A percentile compares a stretch with the other conserved stretches of the same genome.
Evolutionary conservation across 2,329 filamentous ascomycete species (phyloP).

Genomic region (Biscogniauxia marginata): DNA sequence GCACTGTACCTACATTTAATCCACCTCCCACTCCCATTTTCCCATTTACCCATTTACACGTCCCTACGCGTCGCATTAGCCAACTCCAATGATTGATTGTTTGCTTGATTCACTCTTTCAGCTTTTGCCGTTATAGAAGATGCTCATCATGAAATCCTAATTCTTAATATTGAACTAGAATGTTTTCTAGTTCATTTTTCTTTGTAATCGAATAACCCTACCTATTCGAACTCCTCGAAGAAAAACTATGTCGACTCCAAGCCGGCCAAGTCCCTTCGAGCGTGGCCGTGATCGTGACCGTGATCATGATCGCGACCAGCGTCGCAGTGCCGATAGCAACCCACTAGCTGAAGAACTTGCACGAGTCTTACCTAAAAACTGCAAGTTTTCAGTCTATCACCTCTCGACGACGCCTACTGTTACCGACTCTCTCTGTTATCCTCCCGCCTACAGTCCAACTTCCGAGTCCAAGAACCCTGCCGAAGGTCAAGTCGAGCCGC

Average conservation of each 20-base stretch:
- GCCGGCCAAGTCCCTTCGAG: not conserved
- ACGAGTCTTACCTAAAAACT: constrained; percentile 51
- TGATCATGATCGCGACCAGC: constrained; percentile 10
- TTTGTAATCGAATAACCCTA: too few relatives aligned
- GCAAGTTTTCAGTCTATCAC: constrained; percentile 73
- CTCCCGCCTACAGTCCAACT: constrained; percentile 58
- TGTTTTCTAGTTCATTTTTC: too few relatives aligned
- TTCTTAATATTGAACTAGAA: too few relatives aligned
- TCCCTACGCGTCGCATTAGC: constrained; percentile 12
- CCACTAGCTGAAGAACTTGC: constrained; percentile 43
- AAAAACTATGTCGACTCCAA: constrained; percentile 3
- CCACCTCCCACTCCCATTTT: not conserved
- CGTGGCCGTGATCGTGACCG: not conserved
- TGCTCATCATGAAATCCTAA: too few relatives aligned
- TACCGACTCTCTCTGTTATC: constrained; percentile 74
- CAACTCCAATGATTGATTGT: too few relatives aligned
- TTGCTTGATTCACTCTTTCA: too few relatives aligned
- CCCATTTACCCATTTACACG: constrained; percentile 12
- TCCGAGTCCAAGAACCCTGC: constrained; percentile 5
- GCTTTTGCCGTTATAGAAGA: too few relatives aligned
- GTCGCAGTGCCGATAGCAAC: constrained; percentile 19
- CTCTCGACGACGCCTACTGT: constrained; percentile 79
- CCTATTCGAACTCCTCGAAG: not conserved
- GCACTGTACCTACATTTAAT: not conserved
- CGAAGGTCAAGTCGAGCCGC: constrained; percentile 41